Percentiles rank a stretch among this genome's conserved stretches.
Evolutionary conservation across 176 grass and related monocot species (phyloP).

Genomic region (Lolium perenne): DNA sequence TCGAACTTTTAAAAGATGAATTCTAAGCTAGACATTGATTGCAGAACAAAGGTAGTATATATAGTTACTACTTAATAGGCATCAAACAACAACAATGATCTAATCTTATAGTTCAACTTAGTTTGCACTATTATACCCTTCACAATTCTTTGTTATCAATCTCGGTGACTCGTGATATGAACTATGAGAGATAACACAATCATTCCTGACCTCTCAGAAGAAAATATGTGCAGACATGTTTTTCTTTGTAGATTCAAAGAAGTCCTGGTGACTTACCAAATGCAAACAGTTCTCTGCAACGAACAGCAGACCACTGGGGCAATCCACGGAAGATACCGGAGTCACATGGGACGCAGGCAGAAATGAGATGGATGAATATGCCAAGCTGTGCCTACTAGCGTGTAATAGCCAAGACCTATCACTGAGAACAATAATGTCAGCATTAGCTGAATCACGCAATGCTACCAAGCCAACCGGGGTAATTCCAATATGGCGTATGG

Average conservation of each 20-base stretch:
- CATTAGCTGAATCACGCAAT: slow-evolving; percentile 72
- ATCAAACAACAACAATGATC: slow-evolving; percentile 24
- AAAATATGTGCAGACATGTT: not conserved
- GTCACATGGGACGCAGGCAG: slow-evolving; percentile 92
- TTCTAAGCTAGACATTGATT: slow-evolving; percentile 11
- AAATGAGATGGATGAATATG: slow-evolving; percentile 96
- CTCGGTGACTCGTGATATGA: not conserved
- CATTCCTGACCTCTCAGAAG: not conserved
- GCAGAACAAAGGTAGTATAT: not conserved
- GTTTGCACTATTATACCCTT: not conserved
- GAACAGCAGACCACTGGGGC: slow-evolving; percentile 90
- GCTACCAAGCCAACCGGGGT: slow-evolving; percentile 82
- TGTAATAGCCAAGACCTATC: slow-evolving; percentile 95
- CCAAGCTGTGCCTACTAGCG: slow-evolving; percentile 85
- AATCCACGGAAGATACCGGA: slow-evolving; percentile 81
- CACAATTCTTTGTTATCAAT: not conserved
- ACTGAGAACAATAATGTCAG: slow-evolving; percentile 88
- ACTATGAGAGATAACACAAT: not conserved
- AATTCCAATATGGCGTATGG: slow-evolving; percentile 88
- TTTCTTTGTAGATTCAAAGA: slow-evolving; percentile 25
- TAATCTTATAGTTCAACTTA: slow-evolving; percentile 27
- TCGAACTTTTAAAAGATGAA: slow-evolving; percentile 2
- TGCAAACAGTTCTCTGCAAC: slow-evolving; percentile 95
- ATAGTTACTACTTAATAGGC: slow-evolving; percentile 10
- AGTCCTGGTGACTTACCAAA: slow-evolving; percentile 65